Percentiles rank a stretch among this genome's conserved stretches.
phyloP scores from a whole-genome alignment of 1,284 basidiomycete genomes.

The Ustilago sp. region DNA sequence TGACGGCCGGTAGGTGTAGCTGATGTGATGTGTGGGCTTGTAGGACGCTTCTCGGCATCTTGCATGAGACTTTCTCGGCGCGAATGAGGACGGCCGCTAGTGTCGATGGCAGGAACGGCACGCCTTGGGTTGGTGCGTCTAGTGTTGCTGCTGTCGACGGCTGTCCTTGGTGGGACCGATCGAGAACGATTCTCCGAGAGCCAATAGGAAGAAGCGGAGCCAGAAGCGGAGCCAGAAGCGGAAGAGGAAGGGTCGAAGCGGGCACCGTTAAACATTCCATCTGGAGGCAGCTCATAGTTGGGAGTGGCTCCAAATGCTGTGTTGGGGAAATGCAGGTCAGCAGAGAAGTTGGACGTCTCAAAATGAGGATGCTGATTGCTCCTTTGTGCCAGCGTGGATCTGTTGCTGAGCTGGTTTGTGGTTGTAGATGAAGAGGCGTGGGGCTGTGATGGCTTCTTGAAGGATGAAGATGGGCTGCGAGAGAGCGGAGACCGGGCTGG shows the following conservation, averaged over 20 bases:
- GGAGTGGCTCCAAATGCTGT: slow-evolving; percentile 40
- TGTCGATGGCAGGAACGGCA: slow-evolving; percentile 41
- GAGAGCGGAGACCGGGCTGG: slow-evolving; percentile 24
- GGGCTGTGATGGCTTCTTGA: slow-evolving; percentile 14
- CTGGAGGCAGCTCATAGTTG: slow-evolving; percentile 49
- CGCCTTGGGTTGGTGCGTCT: slow-evolving; percentile 23
- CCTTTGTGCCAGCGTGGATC: slow-evolving; percentile 33
- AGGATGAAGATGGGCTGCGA: slow-evolving; percentile 27
- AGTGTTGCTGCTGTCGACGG: slow-evolving; percentile 20
- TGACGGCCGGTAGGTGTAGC: slow-evolving; percentile 52
- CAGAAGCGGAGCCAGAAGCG: slow-evolving; percentile 5
- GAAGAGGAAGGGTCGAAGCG: slow-evolving; percentile 15
- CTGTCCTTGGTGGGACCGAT: slow-evolving; percentile 45
- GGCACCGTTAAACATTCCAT: slow-evolving; percentile 29
- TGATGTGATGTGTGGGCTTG: slow-evolving; percentile 56
- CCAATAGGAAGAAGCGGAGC: slow-evolving; percentile 27
- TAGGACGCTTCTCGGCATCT: slow-evolving; percentile 49
- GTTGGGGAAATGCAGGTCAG: slow-evolving; percentile 11
- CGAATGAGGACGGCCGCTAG: slow-evolving; percentile 29
- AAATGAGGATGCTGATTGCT: slow-evolving; percentile 32
- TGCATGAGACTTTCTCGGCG: slow-evolving; percentile 39
- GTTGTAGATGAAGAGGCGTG: slow-evolving; percentile 15
- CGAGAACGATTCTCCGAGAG: slow-evolving; percentile 29
- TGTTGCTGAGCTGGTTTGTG: slow-evolving; percentile 12
- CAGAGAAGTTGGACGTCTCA: slow-evolving; percentile 19